phyloP scores from a whole-genome alignment of 1,139 yeast species.

The Lodderomyces margitis region DNA sequence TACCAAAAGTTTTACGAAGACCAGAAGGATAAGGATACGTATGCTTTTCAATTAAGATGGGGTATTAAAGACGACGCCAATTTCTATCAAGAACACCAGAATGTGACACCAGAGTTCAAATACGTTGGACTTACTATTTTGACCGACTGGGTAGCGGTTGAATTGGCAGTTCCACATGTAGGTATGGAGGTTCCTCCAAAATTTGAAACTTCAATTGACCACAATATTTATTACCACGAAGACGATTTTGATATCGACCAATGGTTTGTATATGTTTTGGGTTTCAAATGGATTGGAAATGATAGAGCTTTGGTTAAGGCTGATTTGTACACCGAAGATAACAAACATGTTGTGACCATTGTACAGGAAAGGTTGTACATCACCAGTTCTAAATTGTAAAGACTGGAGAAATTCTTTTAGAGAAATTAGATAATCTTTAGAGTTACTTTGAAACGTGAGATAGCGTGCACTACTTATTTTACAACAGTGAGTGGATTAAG shows the following conservation, averaged over 20 bases:
- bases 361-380: conserved; percentile 56
- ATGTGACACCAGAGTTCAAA: conserved; percentile 29
- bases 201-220: conserved; percentile 60
- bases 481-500: no score
- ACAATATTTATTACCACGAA: conserved; percentile 65
- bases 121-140: conserved; percentile 62
- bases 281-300: conserved; percentile 48
- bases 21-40: conserved; percentile 4
- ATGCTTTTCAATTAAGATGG: conserved; percentile 41
- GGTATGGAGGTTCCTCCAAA: conserved; percentile 22
- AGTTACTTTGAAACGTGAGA: no score
- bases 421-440: not conserved
- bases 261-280: conserved; percentile 53
- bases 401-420: not conserved
- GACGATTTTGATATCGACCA: conserved; percentile 48
- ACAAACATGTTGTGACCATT: conserved; percentile 58
- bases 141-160: conserved; percentile 52
- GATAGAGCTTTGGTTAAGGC: conserved; percentile 59
- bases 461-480: no score
- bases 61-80: conserved; percentile 25
- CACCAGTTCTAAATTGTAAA: conserved; percentile 4
- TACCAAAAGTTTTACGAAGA: conserved; percentile 7
- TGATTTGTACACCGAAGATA: conserved; percentile 51
- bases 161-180: conserved; percentile 25
- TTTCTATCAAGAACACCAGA: conserved; percentile 13